Percentiles rank a stretch among this genome's conserved stretches.
Conservation (phyloP, 768 basidiomycete species). For the Gymnopilus dilepis region DNA sequence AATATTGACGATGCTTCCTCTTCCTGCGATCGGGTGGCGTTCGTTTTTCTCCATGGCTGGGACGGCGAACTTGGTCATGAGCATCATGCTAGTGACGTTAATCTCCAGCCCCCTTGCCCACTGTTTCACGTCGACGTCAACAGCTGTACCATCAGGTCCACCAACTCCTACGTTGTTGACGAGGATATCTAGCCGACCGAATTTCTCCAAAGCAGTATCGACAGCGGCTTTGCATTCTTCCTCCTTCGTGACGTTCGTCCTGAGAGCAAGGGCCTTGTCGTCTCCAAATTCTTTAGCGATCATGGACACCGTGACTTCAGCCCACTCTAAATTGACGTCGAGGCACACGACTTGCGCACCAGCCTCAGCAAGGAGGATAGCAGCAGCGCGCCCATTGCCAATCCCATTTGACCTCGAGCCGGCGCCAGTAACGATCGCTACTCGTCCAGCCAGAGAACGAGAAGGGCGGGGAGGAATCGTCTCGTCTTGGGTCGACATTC, state of each 20-base stretch:
- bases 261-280: constrained; percentile 36
- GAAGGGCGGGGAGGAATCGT: constrained; percentile 33
- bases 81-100: constrained; percentile 49
- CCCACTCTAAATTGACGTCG: constrained; percentile 43
- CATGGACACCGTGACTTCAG: constrained; percentile 43
- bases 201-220: constrained; percentile 37
- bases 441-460: constrained; percentile 35
- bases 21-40: constrained; percentile 33
- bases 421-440: constrained; percentile 49
- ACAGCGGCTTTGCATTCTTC: constrained; percentile 42
- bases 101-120: constrained; percentile 43
- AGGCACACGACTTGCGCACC: constrained; percentile 43
- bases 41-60: constrained; percentile 48
- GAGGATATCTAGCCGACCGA: constrained; percentile 47
- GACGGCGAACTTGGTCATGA: constrained; percentile 48
- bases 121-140: constrained; percentile 40
- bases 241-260: constrained; percentile 42
- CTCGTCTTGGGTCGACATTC: background rate
- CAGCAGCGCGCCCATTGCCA: constrained; percentile 47
- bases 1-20: constrained; percentile 48
- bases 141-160: constrained; percentile 43
- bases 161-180: constrained; percentile 48
- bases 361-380: constrained; percentile 47
- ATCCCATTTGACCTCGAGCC: constrained; percentile 45
- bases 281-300: constrained; percentile 42